Base-by-base conservation (phyloP, 176 grass and related monocot genomes). In the Leersia perrieri region DNA sequence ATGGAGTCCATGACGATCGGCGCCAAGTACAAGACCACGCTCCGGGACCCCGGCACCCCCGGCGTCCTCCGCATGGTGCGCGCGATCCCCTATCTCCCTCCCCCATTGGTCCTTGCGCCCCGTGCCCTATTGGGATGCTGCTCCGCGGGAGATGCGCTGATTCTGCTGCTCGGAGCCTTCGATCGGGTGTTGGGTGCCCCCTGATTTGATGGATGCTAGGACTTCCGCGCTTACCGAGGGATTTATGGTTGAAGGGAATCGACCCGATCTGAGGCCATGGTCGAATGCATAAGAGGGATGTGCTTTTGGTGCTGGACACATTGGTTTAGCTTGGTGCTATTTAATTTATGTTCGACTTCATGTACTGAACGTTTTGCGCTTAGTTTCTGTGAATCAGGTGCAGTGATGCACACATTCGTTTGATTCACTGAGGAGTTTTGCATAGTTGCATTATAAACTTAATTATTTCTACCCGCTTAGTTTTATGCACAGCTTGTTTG, bases 21-120 rank as follows among this genome's bases (percentile, higher is more conserved):
- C 1, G 89, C 89, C 13, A 94, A 90, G 92, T 98, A 95, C 75
- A 98, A 98, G 78, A 93, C 88, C 60, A 89, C 92, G 36, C 66
- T 89, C 63, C 91, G 86, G 76, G 95, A 98, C 27, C 86, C 90
- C n/a, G 92, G 95, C 47, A 89, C 89, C 70, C 82, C 82, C 0
- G 95, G 95, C 22, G 73, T 98, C 61, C 92, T 98, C 26, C 94
- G 87, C 77, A 98, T 98, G 95, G 92, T 98, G 51, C 51, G n/a
- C 28, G 20, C 11, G 38, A 30, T 81, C 22, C 58, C 39, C 38
- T 10, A 28, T 36, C 3, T 18, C 25, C 4, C 31, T n/a, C n/a
- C n/a, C n/a, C n/a, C n/a, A 69, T 58, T 58, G 64, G 42, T 36
- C 53, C 47, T 45, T 18, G 47, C 16, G 16, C 13, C n/a, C 3